These are phyloP conservation scores for Sutorius australiensis DNA, from an alignment of 768 basidiomycete species.

Conservation along the genomic window DNA sequence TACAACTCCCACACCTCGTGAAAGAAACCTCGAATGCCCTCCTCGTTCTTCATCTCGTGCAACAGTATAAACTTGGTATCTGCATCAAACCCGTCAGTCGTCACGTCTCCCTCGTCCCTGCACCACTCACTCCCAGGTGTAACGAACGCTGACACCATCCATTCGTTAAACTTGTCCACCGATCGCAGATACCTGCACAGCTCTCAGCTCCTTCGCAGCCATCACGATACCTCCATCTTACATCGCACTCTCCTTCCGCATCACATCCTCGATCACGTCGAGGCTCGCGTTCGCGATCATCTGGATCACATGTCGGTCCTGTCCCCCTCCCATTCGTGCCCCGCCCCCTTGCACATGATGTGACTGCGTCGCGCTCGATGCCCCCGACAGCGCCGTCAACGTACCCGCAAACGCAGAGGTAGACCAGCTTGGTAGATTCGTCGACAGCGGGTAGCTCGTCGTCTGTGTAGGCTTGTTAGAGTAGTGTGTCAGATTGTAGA, in stretches of 20 bases:
- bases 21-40: conserved; percentile 91
- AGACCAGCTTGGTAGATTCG: conserved; percentile 86
- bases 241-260: conserved; percentile 79
- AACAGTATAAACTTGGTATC: conserved; percentile 94
- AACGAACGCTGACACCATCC: conserved; percentile 95
- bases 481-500: conserved; percentile 80
- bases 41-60: conserved; percentile 96
- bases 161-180: conserved; percentile 98
- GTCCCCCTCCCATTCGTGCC: conserved; percentile 71
- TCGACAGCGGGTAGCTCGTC: conserved; percentile 64
- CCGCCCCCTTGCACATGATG: conserved; percentile 59
- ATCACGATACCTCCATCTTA: conserved; percentile 37
- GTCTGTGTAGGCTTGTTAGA: conserved; percentile 68
- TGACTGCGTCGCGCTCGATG: conserved; percentile 67
- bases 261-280: conserved; percentile 92
- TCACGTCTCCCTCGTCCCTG: background rate
- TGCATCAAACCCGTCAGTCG: conserved; percentile 31
- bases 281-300: conserved; percentile 98
- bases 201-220: conserved; percentile 13
- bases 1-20: conserved; percentile 96
- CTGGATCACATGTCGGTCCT: conserved; percentile 92
- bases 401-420: conserved; percentile 90
- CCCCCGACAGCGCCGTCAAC: conserved; percentile 80
- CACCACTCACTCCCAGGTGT: conserved; percentile 82
- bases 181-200: conserved; percentile 84